Conservation (phyloP, 2,329 filamentous ascomycete genomes). For the Monascus ruber region DNA sequence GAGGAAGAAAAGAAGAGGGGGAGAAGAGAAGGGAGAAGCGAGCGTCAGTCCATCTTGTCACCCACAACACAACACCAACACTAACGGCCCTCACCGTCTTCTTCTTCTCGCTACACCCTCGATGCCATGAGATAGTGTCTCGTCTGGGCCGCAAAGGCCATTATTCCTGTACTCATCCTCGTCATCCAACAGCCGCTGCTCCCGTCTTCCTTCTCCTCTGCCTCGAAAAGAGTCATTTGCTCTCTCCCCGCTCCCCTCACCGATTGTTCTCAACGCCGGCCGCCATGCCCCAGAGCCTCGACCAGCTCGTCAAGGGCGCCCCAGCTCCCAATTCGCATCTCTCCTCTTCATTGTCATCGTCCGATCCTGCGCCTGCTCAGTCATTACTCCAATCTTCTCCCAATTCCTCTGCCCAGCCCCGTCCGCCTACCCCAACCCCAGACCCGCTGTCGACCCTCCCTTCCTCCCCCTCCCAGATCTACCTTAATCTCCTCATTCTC, state of each 20-base stretch:
- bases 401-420: slow-evolving; percentile 1
- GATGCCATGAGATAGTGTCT: slow-evolving; percentile 12
- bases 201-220: background rate
- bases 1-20: background rate
- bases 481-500: slow-evolving; percentile 93
- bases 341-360: slow-evolving; percentile 19
- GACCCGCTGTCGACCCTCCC: slow-evolving; percentile 73
- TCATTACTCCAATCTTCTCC: slow-evolving; percentile 7
- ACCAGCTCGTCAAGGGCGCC: slow-evolving; percentile 87
- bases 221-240: background rate
- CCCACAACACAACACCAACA: background rate
- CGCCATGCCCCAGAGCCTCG: slow-evolving; percentile 47
- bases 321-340: slow-evolving; percentile 48
- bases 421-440: slow-evolving; percentile 36
- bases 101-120: background rate
- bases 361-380: slow-evolving; percentile 9
- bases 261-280: too few relatives aligned
- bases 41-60: background rate
- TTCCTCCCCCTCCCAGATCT: slow-evolving; percentile 91
- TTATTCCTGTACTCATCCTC: background rate
- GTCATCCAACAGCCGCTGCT: background rate
- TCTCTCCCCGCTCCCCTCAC: slow-evolving; percentile 1
- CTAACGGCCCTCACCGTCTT: background rate
- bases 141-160: slow-evolving; percentile 19
- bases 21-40: background rate